Evolutionary conservation across 1,284 basidiomycete species (phyloP).

Genomic region (Ceratobasidium theobromae): DNA sequence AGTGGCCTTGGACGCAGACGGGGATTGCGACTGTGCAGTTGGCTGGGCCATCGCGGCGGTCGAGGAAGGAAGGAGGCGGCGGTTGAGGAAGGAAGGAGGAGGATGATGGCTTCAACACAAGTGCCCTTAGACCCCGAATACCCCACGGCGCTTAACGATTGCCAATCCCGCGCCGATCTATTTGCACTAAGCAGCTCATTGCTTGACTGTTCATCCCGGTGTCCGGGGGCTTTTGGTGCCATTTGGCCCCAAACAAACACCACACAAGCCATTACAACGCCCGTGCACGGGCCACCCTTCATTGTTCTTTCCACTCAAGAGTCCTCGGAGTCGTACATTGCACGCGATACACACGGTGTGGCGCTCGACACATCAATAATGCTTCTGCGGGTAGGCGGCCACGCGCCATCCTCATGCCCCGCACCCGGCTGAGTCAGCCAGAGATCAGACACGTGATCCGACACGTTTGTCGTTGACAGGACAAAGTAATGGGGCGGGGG

Average conservation of each 20-base stretch:
- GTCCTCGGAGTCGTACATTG: constrained; percentile 12
- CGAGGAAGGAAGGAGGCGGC: not conserved
- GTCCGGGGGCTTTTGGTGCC: not conserved
- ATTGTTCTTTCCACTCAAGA: not conserved
- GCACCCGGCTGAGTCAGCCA: not conserved
- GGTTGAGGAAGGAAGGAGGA: constrained; percentile 26
- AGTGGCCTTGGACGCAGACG: constrained; percentile 4
- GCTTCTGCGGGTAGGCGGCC: constrained; percentile 17
- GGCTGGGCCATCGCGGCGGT: constrained; percentile 13
- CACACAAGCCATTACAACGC: constrained; percentile 22
- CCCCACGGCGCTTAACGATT: constrained; percentile 14
- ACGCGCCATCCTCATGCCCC: constrained; percentile 14
- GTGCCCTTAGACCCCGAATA: not conserved
- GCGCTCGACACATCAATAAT: not conserved
- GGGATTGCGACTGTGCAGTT: not conserved
- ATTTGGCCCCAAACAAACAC: not conserved
- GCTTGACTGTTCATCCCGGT: not conserved
- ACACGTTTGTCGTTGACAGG: not conserved
- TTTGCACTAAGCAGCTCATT: not conserved
- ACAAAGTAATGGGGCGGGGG: too few relatives aligned
- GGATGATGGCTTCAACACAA: constrained; percentile 1
- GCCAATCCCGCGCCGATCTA: not conserved
- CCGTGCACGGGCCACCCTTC: constrained; percentile 10
- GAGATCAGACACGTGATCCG: not conserved
- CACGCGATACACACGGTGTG: constrained; percentile 14